Conservation (phyloP, 2,329 filamentous ascomycete genomes). For the Pseudocercospora fuligena region DNA sequence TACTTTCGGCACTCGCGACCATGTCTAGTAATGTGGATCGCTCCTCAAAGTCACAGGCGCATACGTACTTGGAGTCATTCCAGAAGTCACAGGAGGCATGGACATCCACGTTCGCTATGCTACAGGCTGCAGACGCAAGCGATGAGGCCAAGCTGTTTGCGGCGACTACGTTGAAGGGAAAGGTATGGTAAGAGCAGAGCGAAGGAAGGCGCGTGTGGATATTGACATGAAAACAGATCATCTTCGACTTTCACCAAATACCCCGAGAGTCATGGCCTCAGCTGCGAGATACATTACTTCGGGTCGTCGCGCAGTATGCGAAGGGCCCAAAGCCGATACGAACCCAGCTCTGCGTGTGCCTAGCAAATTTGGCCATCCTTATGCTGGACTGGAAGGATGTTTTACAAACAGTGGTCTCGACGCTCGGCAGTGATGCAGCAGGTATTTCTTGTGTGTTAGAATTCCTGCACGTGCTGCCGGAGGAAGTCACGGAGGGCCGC, state of each 20-base stretch:
- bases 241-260: constrained; percentile 92
- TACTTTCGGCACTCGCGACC: constrained; percentile 85
- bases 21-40: constrained; percentile 81
- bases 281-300: constrained; percentile 82
- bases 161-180: constrained; percentile 95
- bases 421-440: constrained; percentile 75
- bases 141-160: constrained; percentile 92
- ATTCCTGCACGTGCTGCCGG: constrained; percentile 93
- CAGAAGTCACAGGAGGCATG: constrained; percentile 97
- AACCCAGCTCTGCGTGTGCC: constrained; percentile 90
- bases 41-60: constrained; percentile 84
- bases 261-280: constrained; percentile 73
- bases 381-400: constrained; percentile 97
- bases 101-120: constrained; percentile 82
- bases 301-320: constrained; percentile 79
- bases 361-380: constrained; percentile 93
- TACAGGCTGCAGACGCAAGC: constrained; percentile 76
- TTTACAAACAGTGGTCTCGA: constrained; percentile 76
- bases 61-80: constrained; percentile 89
- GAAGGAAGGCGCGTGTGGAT: not conserved
- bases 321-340: constrained; percentile 76
- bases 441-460: constrained; percentile 89
- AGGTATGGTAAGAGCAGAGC: constrained; percentile 63
- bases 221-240: constrained; percentile 67
- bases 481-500: constrained; percentile 98